Evolutionary conservation across 805 yeast species (phyloP).

Genomic region (Teunomyces aglyptinius): DNA sequence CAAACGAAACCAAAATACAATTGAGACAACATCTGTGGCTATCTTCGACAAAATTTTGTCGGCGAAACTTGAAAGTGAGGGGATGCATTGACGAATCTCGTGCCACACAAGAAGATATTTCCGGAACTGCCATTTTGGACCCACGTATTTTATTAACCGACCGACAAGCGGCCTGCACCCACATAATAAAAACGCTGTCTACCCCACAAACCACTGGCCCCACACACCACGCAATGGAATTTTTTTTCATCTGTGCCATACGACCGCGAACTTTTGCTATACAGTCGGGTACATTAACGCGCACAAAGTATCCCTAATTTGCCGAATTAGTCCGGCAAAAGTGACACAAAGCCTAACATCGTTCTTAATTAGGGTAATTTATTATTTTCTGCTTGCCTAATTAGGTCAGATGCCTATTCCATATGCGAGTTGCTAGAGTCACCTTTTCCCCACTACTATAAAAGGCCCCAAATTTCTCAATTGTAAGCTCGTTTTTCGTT

Average conservation of each 20-base stretch:
- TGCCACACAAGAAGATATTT: background rate
- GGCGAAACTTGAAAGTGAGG: background rate
- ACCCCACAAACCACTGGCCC: conserved; percentile 2
- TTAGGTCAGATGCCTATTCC: background rate
- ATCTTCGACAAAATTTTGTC: too few species aligned
- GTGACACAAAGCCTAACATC: background rate
- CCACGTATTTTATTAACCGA: background rate
- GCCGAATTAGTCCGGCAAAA: background rate
- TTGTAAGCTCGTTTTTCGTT: background rate
- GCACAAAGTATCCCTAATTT: background rate
- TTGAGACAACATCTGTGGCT: background rate
- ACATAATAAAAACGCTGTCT: background rate
- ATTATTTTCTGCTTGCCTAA: conserved; percentile 1
- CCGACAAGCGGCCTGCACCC: background rate
- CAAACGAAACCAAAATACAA: background rate
- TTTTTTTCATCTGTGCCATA: background rate
- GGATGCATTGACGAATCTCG: background rate
- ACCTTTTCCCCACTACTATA: background rate
- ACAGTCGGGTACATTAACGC: background rate
- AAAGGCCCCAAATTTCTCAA: conserved; percentile 2
- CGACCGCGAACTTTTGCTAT: background rate
- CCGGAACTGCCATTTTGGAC: background rate
- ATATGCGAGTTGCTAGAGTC: background rate
- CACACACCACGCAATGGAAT: background rate
- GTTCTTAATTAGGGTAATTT: background rate